These are phyloP conservation scores for Erigeron canadensis DNA, from an alignment of 129 eudicot species.

Conservation along the genomic window DNA sequence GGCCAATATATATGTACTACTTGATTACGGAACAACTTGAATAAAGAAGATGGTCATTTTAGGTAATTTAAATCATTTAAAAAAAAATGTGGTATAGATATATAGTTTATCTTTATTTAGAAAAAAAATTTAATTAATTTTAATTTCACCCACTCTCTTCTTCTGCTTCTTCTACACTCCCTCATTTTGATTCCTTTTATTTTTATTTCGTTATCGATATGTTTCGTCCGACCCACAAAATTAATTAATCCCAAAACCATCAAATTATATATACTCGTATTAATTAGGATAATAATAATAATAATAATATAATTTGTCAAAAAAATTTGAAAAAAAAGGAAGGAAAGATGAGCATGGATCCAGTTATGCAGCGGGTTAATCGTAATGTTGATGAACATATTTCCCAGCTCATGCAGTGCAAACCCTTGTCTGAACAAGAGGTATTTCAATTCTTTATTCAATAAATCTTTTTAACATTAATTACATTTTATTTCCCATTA, in stretches of 20 bases:
- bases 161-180: slow-evolving; percentile 28
- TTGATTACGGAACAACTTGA: no score
- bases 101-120: neutral
- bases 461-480: neutral
- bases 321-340: slow-evolving; percentile 7
- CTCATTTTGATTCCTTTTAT: neutral
- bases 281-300: no score
- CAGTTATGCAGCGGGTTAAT: slow-evolving; percentile 55
- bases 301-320: neutral
- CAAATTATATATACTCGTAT: no score
- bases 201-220: slow-evolving; percentile 5
- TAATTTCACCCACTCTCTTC: slow-evolving; percentile 19
- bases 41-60: no score
- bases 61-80: no score
- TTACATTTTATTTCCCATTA: neutral
- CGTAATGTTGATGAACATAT: slow-evolving; percentile 83
- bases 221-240: slow-evolving; percentile 11
- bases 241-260: neutral
- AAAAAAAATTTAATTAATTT: neutral
- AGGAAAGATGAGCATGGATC: slow-evolving; percentile 67
- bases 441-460: slow-evolving; percentile 29
- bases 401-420: slow-evolving; percentile 97
- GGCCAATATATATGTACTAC: no score
- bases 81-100: no score
- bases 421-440: slow-evolving; percentile 95